Conservation (phyloP, 1,284 basidiomycete species). For the Ustilago loliicola region DNA sequence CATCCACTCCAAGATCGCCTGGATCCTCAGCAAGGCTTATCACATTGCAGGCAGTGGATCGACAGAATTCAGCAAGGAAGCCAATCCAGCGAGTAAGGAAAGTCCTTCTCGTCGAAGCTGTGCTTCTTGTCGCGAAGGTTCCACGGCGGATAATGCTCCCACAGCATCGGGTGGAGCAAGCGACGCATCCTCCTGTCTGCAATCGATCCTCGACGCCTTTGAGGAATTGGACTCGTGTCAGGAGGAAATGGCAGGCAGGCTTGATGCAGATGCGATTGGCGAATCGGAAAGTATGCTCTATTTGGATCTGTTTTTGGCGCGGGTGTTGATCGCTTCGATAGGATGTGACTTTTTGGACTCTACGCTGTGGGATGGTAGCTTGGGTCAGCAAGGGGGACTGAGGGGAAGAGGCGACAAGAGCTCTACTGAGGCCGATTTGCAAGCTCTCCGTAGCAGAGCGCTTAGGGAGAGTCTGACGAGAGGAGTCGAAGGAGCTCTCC, state of each 20-base stretch:
- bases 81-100: constrained; percentile 4
- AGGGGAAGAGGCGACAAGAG: constrained; percentile 16
- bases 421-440: constrained; percentile 25
- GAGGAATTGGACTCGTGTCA: constrained; percentile 42
- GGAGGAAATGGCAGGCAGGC: constrained; percentile 36
- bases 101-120: constrained; percentile 23
- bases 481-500: constrained; percentile 32
- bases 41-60: constrained; percentile 27
- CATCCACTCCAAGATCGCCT: constrained; percentile 32
- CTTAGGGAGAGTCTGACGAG: constrained; percentile 29
- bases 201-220: constrained; percentile 25
- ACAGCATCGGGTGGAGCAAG: not conserved
- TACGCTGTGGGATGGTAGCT: constrained; percentile 44
- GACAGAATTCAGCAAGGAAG: constrained; percentile 18
- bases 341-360: constrained; percentile 45
- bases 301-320: constrained; percentile 30
- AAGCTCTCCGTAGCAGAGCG: constrained; percentile 19
- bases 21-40: constrained; percentile 44
- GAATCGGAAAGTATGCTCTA: constrained; percentile 43
- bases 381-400: constrained; percentile 14
- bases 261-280: constrained; percentile 34
- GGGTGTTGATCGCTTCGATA: constrained; percentile 40
- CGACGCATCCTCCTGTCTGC: constrained; percentile 27
- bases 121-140: constrained; percentile 25
- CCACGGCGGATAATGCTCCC: not conserved